Conservation (phyloP, 768 basidiomycete genomes). For the Amanita exitialis region DNA sequence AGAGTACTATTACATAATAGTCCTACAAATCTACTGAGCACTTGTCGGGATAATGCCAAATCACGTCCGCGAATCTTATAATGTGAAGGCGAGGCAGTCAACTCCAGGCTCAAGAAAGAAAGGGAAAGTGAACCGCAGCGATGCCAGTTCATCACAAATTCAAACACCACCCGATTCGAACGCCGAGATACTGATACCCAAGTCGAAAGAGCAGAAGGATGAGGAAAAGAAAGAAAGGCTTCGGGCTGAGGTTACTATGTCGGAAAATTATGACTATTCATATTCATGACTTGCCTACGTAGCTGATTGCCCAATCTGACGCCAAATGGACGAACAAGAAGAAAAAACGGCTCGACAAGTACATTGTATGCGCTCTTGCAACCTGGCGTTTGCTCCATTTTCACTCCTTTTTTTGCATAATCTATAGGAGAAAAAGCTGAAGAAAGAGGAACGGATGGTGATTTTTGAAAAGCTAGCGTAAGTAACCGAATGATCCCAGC, state of each 20-base stretch:
- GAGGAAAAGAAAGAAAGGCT: constrained; percentile 48
- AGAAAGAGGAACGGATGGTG: constrained; percentile 73
- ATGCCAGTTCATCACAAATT: constrained; percentile 3
- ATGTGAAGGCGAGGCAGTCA: constrained; percentile 62
- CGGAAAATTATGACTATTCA: constrained; percentile 8
- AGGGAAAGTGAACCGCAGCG: constrained; percentile 28
- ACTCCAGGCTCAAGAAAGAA: constrained; percentile 54
- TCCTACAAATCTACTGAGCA: too few species aligned
- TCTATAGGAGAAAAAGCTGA: constrained; percentile 78
- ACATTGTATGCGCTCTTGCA: constrained; percentile 46
- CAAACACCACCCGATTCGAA: constrained; percentile 38
- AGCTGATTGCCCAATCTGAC: constrained; percentile 45
- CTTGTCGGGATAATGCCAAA: background rate
- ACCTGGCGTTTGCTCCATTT: background rate
- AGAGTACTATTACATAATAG: background rate
- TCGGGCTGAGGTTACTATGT: constrained; percentile 44
- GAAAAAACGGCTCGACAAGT: constrained; percentile 84
- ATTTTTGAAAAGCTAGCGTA: constrained; percentile 81
- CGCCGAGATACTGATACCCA: constrained; percentile 46
- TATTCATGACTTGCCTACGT: background rate
- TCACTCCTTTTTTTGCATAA: constrained; percentile 1
- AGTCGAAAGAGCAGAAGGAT: constrained; percentile 53
- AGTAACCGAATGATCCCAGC: constrained; percentile 16
- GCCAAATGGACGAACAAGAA: constrained; percentile 78
- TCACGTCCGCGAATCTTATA: constrained; percentile 31